These are phyloP conservation scores for Cryphonectria radicalis DNA, from an alignment of 2,329 filamentous ascomycete species.

Conservation along the genomic window DNA sequence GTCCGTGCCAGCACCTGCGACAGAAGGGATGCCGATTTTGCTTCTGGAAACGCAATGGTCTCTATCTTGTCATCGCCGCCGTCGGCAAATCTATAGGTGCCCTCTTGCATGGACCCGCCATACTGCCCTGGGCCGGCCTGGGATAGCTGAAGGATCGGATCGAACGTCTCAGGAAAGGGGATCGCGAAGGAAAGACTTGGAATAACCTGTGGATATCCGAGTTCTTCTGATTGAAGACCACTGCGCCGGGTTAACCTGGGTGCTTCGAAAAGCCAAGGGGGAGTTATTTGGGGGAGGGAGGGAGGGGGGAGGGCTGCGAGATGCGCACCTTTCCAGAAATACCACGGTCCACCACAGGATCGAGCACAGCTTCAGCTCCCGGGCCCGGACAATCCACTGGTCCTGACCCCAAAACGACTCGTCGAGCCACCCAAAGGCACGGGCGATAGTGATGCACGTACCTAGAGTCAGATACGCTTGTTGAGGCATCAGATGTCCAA, in stretches of 20 bases:
- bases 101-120: constrained; percentile 21
- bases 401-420: constrained; percentile 34
- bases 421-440: constrained; percentile 36
- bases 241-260: constrained; percentile 25
- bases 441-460: constrained; percentile 36
- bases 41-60: constrained; percentile 36
- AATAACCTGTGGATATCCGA: constrained; percentile 34
- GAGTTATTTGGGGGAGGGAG: too few species aligned
- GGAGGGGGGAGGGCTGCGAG: background rate
- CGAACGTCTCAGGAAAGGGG: constrained; percentile 35
- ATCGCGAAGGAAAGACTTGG: constrained; percentile 30
- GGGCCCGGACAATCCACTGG: constrained; percentile 30
- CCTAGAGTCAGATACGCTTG: constrained; percentile 38
- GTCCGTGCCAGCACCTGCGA: constrained; percentile 33
- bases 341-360: constrained; percentile 40
- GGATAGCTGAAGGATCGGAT: constrained; percentile 31
- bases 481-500: constrained; percentile 36
- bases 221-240: constrained; percentile 35
- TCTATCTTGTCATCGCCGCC: constrained; percentile 34
- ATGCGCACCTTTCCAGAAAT: constrained; percentile 38
- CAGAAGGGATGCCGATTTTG: constrained; percentile 36
- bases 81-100: constrained; percentile 31
- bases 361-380: constrained; percentile 36
- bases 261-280: background rate
- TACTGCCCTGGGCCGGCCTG: constrained; percentile 21